A percentile compares a stretch with the other conserved stretches of the same genome.
phyloP scores from a whole-genome alignment of 805 yeast genomes.

The Candida mattraensis region DNA sequence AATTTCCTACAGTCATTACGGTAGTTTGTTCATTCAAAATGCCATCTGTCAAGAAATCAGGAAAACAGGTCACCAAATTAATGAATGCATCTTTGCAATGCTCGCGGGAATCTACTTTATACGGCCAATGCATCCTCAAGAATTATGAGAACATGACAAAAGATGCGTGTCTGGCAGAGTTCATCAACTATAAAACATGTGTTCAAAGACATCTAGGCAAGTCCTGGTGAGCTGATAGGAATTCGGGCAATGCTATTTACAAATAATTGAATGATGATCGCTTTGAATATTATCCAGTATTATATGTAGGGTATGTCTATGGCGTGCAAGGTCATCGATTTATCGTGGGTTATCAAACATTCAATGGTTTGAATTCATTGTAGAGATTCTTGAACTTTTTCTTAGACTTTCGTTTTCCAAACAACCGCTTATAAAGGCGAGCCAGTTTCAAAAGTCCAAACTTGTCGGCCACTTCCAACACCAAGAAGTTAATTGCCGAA shows the following conservation, averaged over 20 bases:
- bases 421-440: constrained; percentile 35
- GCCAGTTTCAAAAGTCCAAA: constrained; percentile 44
- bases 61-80: constrained; percentile 32
- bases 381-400: constrained; percentile 40
- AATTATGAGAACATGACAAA: constrained; percentile 50
- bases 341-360: constrained; percentile 6
- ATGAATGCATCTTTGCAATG: constrained; percentile 33
- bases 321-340: no score
- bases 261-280: no score
- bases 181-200: constrained; percentile 48
- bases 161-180: constrained; percentile 55
- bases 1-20: no score
- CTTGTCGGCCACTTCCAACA: constrained; percentile 46
- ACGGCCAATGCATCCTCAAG: constrained; percentile 55
- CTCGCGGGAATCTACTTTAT: constrained; percentile 34
- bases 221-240: constrained; percentile 20
- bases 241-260: no score
- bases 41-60: constrained; percentile 22
- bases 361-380: constrained; percentile 24
- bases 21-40: constrained; percentile 4
- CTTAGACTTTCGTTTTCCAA: constrained; percentile 32
- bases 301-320: not conserved
- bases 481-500: constrained; percentile 49
- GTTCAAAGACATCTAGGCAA: constrained; percentile 40
- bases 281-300: no score